Percentiles rank a stretch among this genome's conserved stretches.
Evolutionary conservation across 257 asterid genomes (phyloP).

Genomic region (Oldenlandia corymbosa): DNA sequence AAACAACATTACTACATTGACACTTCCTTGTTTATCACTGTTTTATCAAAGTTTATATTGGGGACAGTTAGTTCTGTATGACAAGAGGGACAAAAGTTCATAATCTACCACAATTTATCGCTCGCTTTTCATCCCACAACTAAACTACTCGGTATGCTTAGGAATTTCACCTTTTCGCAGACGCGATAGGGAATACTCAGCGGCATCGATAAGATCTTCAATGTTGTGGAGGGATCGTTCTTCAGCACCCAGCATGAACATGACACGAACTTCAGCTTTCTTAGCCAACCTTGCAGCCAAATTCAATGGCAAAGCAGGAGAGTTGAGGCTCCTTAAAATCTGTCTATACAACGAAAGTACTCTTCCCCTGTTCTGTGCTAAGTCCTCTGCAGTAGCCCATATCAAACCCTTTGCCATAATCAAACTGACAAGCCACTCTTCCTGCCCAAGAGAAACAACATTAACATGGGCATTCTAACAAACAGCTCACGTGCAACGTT

Average conservation of each 20-base stretch:
- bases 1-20: not conserved
- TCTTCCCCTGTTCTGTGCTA: conserved; percentile 57
- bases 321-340: conserved; percentile 69
- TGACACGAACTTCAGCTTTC: conserved; percentile 77
- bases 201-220: conserved; percentile 74
- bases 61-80: not conserved
- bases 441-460: not conserved
- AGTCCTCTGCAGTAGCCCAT: conserved; percentile 85
- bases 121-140: not conserved
- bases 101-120: no score
- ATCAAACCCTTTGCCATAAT: conserved; percentile 66
- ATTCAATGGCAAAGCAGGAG: conserved; percentile 70
- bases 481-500: conserved; percentile 1
- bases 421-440: not conserved
- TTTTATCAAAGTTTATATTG: not conserved
- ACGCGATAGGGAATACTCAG: conserved; percentile 67
- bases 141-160: conserved; percentile 30
- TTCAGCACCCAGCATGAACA: conserved; percentile 66
- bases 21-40: not conserved
- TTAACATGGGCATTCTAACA: conserved; percentile 8
- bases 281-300: conserved; percentile 61
- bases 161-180: conserved; percentile 67
- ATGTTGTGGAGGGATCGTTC: conserved; percentile 79
- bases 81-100: not conserved
- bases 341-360: conserved; percentile 67